Percentiles rank a stretch among this genome's conserved stretches.
phyloP scores from a whole-genome alignment of 2,329 filamentous ascomycete genomes.

The Kalmusia sp. region DNA sequence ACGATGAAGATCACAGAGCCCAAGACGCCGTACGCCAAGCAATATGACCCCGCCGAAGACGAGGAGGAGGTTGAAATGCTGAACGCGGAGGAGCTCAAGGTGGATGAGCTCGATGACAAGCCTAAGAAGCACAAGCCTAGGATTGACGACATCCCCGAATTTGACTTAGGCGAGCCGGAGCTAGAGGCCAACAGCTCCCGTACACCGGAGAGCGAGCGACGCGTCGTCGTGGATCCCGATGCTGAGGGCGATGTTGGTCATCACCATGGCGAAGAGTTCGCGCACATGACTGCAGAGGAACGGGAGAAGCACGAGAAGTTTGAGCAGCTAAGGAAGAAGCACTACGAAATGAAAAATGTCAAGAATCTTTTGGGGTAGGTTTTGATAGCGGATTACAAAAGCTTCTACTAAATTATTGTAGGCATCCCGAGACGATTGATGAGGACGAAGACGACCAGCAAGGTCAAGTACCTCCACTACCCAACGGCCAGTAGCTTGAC shows the following conservation, averaged over 20 bases:
- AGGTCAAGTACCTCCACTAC: constrained; percentile 17
- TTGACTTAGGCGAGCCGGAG: constrained; percentile 93
- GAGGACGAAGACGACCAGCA: constrained; percentile 29
- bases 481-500: constrained; percentile 27
- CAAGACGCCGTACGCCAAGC: constrained; percentile 94
- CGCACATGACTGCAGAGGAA: constrained; percentile 68
- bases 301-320: constrained; percentile 91
- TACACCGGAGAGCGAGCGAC: constrained; percentile 66
- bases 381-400: neutral
- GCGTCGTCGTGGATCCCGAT: constrained; percentile 76
- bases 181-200: constrained; percentile 50
- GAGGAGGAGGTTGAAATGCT: constrained; percentile 72
- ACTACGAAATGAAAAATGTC: constrained; percentile 98
- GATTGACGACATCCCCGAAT: constrained; percentile 82
- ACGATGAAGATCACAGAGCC: constrained; percentile 99
- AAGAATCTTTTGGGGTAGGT: constrained; percentile 80
- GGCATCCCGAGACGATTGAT: constrained; percentile 31
- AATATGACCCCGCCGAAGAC: constrained; percentile 89
- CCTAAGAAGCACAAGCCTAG: constrained; percentile 56
- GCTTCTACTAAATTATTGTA: constrained; percentile 17
- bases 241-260: constrained; percentile 51
- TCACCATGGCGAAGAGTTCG: constrained; percentile 67
- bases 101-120: constrained; percentile 70
- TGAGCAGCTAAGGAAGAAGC: constrained; percentile 89
- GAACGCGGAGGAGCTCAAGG: constrained; percentile 74